phyloP scores from a whole-genome alignment of 2,329 filamentous ascomycete genomes.

The Aspergillus awamori region DNA sequence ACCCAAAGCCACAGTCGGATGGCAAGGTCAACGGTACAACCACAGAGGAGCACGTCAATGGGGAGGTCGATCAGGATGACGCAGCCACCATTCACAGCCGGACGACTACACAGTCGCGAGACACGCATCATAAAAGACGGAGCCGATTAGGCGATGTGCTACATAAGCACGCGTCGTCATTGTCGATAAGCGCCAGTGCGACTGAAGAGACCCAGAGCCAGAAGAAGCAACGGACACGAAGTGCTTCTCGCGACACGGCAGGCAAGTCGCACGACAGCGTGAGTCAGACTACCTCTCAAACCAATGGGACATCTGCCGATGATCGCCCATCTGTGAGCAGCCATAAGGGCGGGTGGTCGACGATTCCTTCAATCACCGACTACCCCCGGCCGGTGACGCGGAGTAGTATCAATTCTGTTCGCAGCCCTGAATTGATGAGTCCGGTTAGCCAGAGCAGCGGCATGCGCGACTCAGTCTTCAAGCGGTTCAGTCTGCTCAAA shows the following conservation, averaged over 20 bases:
- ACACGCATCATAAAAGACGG: constrained; percentile 41
- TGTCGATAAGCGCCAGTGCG: constrained; percentile 30
- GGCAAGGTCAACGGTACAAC: constrained; percentile 26
- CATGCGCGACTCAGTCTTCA: constrained; percentile 68
- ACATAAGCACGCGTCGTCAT: constrained; percentile 36
- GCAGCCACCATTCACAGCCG: constrained; percentile 42
- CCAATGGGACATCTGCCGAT: constrained; percentile 25
- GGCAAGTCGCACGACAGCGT: constrained; percentile 34
- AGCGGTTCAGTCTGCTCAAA: constrained; percentile 76
- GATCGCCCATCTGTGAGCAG: constrained; percentile 21
- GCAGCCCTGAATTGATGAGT: constrained; percentile 24
- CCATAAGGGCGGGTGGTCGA: constrained; percentile 38
- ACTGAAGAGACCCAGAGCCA: constrained; percentile 29
- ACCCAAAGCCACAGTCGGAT: constrained; percentile 25
- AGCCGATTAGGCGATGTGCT: constrained; percentile 45
- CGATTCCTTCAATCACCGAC: constrained; percentile 38
- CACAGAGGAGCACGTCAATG: constrained; percentile 8
- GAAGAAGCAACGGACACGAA: constrained; percentile 31
- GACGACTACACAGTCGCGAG: constrained; percentile 38
- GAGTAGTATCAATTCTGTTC: constrained; percentile 26
- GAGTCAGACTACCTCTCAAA: constrained; percentile 33
- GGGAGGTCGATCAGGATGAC: constrained; percentile 35
- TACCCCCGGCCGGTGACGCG: constrained; percentile 40
- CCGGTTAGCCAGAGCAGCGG: constrained; percentile 37
- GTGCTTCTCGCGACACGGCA: constrained; percentile 31